Evolutionary conservation across 2,329 filamentous ascomycete genomes (phyloP).

Genomic region (Penicillium verrucosum): DNA sequence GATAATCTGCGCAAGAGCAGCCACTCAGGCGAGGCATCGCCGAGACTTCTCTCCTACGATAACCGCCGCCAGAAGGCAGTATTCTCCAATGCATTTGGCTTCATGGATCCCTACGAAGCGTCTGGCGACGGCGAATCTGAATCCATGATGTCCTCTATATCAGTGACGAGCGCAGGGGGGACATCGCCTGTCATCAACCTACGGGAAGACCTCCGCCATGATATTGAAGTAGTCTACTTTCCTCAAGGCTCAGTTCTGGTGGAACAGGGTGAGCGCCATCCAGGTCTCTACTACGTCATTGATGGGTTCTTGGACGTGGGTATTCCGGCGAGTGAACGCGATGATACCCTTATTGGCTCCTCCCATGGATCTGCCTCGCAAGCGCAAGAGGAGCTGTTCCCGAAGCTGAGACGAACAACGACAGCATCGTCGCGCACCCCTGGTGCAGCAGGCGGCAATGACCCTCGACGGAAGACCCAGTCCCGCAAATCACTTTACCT

Average conservation of each 20-base stretch:
- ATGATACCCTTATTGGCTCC: constrained; percentile 38
- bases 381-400: constrained; percentile 40
- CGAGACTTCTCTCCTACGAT: constrained; percentile 79
- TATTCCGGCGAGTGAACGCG: constrained; percentile 67
- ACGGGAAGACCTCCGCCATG: constrained; percentile 78
- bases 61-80: constrained; percentile 73
- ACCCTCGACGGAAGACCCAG: constrained; percentile 39
- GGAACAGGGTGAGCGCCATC: constrained; percentile 95
- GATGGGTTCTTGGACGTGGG: constrained; percentile 96
- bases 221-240: constrained; percentile 96
- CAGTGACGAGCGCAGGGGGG: constrained; percentile 61
- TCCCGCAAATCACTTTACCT: constrained; percentile 73
- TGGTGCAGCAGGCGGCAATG: constrained; percentile 24
- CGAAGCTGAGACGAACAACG: constrained; percentile 45
- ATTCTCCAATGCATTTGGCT: constrained; percentile 84
- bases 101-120: constrained; percentile 79
- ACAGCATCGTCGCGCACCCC: constrained; percentile 42
- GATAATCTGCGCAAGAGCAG: constrained; percentile 60
- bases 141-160: constrained; percentile 67
- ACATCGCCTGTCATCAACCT: constrained; percentile 63
- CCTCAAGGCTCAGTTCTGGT: constrained; percentile 91
- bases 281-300: constrained; percentile 93
- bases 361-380: constrained; percentile 29
- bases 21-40: constrained; percentile 78
- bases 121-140: constrained; percentile 76